Percentiles rank a stretch among this genome's conserved stretches.
Evolutionary conservation across 192 early-diverging fungal genomes (phyloP).

Genomic region (Podila minutissima): DNA sequence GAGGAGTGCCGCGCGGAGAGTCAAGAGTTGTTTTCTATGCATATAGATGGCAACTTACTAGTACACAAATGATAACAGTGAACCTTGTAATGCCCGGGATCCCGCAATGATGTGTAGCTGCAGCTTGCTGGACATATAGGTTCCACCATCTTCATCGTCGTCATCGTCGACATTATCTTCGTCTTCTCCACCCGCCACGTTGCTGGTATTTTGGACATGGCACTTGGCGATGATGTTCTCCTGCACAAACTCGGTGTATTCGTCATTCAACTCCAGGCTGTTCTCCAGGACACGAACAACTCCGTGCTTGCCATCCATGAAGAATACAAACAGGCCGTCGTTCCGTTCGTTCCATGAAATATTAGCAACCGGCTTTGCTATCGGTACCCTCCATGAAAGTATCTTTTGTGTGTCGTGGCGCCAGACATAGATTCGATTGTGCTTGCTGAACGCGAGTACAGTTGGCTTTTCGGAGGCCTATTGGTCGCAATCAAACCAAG

Average conservation of each 20-base stretch:
- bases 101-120: slow-evolving; percentile 36
- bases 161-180: slow-evolving; percentile 30
- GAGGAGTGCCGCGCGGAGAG: background rate
- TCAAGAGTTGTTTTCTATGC: background rate
- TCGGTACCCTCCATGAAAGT: slow-evolving; percentile 28
- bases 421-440: slow-evolving; percentile 35
- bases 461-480: slow-evolving; percentile 6
- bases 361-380: slow-evolving; percentile 33
- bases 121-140: slow-evolving; percentile 5
- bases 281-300: slow-evolving; percentile 11
- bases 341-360: slow-evolving; percentile 27
- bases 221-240: slow-evolving; percentile 30
- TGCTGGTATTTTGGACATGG: slow-evolving; percentile 27
- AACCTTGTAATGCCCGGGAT: background rate
- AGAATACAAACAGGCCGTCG: slow-evolving; percentile 16
- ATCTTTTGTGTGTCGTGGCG: slow-evolving; percentile 6
- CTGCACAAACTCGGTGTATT: slow-evolving; percentile 15
- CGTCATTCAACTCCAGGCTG: slow-evolving; percentile 10
- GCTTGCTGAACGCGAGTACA: slow-evolving; percentile 29
- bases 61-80: slow-evolving; percentile 15
- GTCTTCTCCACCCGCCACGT: slow-evolving; percentile 12
- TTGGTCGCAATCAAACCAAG: background rate
- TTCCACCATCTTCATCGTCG: slow-evolving; percentile 21
- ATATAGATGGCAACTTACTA: slow-evolving; percentile 3
- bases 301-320: slow-evolving; percentile 49